Evolutionary conservation across 1,139 yeast genomes (phyloP), one percentile per base, ranked within the genome.

Genomic region (Suhomyces chickasaworum): DNA sequence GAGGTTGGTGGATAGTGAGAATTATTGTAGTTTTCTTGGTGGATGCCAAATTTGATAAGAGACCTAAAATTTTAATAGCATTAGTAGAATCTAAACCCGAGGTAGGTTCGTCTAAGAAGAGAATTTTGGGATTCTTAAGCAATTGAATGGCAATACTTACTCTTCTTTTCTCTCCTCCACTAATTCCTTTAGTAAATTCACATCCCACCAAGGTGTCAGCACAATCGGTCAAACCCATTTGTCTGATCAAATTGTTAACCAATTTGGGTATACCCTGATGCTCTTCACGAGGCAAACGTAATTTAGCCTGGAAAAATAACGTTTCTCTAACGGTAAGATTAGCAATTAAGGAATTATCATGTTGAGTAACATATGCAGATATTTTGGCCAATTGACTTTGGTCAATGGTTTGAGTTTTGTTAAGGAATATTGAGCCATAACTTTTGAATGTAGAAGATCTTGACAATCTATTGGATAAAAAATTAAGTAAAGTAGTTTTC

Each of bases 91-190:
- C 66, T 21, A 62, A 53, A 3, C 66, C 66, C 2, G 65, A 61
- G 1, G 66, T 62, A 0, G 66, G 66, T 42, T 62, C 66, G 30
- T 62, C 66, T 39, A 62, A 49, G 36, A 62, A 61, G n/a, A 62
- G 48, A 21, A 62, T 52, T 41, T 55, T 60, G 13, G 66, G 66
- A 21, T 52, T 50, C 25, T 57, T 53, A n/a, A 62, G 50, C 13
- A 62, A 53, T 42, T 62, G 66, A 15, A 60, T 56, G 8, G 64
- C 65, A 36, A 62, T 60, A 1, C 64, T 59, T 8, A 62, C 62
- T 15, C 66, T 46, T 29, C 66, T 49, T 45, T 60, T 61, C 39
- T 62, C 65, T 1, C 66, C 66, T 1, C 66, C 66, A 25, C 63
- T 58, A 18, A 61, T 60, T 0, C 66, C 66, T 41, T 62, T 62